Evolutionary conservation across 2,329 filamentous ascomycete species (phyloP).

Genomic region (Fusarium lateritium): DNA sequence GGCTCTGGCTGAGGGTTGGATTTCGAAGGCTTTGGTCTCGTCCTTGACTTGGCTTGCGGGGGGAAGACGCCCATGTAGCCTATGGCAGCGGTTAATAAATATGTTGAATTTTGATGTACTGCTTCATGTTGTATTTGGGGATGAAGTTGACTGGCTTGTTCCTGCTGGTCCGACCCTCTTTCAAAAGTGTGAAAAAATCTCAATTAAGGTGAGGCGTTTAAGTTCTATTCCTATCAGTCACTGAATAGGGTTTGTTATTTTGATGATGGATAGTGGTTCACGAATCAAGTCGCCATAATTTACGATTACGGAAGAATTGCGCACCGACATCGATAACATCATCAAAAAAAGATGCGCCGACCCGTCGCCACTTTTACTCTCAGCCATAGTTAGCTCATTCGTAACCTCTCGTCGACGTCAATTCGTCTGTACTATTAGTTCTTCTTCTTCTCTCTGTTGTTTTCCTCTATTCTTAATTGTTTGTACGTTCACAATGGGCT

Average conservation of each 20-base stretch:
- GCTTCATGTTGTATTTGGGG: background rate
- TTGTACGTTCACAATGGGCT: constrained; percentile 55
- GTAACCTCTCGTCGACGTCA: background rate
- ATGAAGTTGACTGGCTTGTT: background rate
- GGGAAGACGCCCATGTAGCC: background rate
- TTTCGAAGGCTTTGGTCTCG: background rate
- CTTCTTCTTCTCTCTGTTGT: background rate
- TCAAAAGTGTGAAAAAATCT: background rate
- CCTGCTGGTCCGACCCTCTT: background rate
- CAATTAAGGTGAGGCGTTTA: background rate
- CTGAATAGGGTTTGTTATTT: background rate
- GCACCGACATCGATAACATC: constrained; percentile 41
- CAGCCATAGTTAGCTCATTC: background rate
- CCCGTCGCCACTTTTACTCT: constrained; percentile 17
- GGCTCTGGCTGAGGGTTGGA: background rate
- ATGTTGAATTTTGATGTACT: background rate
- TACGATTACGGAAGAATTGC: constrained; percentile 46
- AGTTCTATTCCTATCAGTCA: background rate
- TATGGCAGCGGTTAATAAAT: background rate
- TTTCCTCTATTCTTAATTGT: background rate
- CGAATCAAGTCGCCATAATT: constrained; percentile 1
- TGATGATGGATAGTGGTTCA: background rate
- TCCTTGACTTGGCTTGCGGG: background rate
- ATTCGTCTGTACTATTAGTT: constrained; percentile 11
- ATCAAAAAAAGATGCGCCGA: constrained; percentile 28